A percentile compares a stretch with the other conserved stretches of the same genome.
Conservation (phyloP, 1,284 basidiomycete genomes). For the Cryptococcus floricola region DNA sequence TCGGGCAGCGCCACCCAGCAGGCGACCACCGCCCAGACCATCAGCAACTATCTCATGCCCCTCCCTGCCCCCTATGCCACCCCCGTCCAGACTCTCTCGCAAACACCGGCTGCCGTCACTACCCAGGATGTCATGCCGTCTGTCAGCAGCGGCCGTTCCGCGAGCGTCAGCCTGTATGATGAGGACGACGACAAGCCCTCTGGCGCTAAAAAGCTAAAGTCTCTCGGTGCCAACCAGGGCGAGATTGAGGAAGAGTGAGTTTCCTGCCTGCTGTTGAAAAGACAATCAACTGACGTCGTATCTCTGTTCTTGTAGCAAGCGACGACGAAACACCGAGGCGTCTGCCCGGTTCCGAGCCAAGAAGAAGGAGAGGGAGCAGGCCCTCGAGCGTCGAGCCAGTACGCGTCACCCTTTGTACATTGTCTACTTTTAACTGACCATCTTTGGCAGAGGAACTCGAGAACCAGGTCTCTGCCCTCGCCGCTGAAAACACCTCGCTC, state of each 20-base stretch:
- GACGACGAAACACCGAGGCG: conserved; percentile 90
- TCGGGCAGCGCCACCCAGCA: not conserved
- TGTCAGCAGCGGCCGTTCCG: not conserved
- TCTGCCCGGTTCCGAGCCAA: conserved; percentile 96
- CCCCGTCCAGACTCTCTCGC: not conserved
- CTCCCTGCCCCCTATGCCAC: conserved; percentile 16
- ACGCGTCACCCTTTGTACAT: conserved; percentile 6
- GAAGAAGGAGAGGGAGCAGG: conserved; percentile 97
- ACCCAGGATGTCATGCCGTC: conserved; percentile 6
- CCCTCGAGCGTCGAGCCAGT: conserved; percentile 77
- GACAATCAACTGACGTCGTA: not conserved
- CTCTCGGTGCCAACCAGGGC: conserved; percentile 33
- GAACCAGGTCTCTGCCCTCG: conserved; percentile 71
- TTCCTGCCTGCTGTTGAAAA: not conserved
- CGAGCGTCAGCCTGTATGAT: not conserved
- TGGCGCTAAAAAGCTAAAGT: conserved; percentile 45
- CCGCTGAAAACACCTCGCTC: conserved; percentile 85
- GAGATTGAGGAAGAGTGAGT: conserved; percentile 46
- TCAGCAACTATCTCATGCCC: conserved; percentile 26
- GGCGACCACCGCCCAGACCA: conserved; percentile 4
- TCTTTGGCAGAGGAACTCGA: conserved; percentile 68
- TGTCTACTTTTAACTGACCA: not conserved
- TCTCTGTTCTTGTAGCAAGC: conserved; percentile 55
- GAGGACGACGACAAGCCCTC: conserved; percentile 22
- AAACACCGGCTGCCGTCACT: conserved; percentile 4